Evolutionary conservation across 2,329 filamentous ascomycete genomes (phyloP), one percentile per base, ranked within the genome.

Genomic region (Beauveria sp.): DNA sequence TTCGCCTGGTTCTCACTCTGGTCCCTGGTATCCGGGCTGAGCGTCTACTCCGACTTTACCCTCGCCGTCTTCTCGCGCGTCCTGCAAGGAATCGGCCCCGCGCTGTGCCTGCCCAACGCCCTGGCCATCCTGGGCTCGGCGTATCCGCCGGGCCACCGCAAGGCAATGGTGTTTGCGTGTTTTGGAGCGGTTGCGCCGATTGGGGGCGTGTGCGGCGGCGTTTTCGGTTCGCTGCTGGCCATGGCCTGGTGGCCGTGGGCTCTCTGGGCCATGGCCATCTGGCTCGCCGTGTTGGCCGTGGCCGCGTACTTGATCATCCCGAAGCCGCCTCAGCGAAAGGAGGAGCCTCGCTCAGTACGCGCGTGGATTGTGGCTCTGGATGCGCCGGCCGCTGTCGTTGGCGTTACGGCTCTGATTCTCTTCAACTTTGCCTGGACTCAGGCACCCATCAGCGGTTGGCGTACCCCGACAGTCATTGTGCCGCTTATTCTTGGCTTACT

Each of bases 391-490:
- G 74, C 73, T 0, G 38, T 72, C 1, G 66, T 73, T 0, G 85
- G 86, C 1, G 76, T 88, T 20, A 73, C 75, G 0, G 80, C 79
- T 0, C 73, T 89, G 26, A 75, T 87, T 0, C 74, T 89, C 20
- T 78, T 89, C 72, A 88, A 87, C 68, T 83, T 89, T 66, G 82
- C 85, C 0, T 88, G 84, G 83, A 88, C 86, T 62, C 85, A 89
- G 67, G 85, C 82, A 0, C 79, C 83, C 0, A 75, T 83, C 0
- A 81, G 78, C 1, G 84, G 84, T 1, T 89, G 86, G 86, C 65
- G 72, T 1, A 74, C 77, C 7, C 74, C 82, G 0, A 84, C 84
- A 60, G 76, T 86, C n/a, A 81, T 82, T 62, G 73, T 81, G 0
- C 72, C 82, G 0, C 74, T 90, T 0, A 79, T 88, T 43, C 63